Evolutionary conservation across 176 grass and related monocot genomes (phyloP).

Genomic region (Musa beccarii): DNA sequence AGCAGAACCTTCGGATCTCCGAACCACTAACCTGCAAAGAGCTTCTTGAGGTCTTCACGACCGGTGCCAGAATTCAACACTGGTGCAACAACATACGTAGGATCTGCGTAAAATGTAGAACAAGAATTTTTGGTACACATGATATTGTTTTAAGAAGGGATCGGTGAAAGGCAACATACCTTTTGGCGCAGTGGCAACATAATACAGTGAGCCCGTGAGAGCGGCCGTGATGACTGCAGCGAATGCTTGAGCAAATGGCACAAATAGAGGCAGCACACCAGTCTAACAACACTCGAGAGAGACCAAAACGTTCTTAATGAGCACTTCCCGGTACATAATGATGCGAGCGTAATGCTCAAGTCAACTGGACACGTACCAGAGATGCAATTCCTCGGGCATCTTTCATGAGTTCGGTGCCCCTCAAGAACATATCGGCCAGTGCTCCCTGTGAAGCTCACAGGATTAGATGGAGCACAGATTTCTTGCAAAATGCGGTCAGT

Average conservation of each 20-base stretch:
- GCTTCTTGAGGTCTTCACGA: constrained; percentile 65
- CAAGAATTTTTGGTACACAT: neutral
- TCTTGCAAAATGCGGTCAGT: too few species aligned
- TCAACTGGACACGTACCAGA: constrained; percentile 33
- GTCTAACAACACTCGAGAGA: constrained; percentile 31
- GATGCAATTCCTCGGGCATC: constrained; percentile 75
- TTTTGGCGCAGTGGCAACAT: constrained; percentile 70
- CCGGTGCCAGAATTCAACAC: constrained; percentile 47
- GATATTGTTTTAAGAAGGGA: too few species aligned
- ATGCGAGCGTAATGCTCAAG: neutral
- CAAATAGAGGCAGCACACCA: constrained; percentile 71
- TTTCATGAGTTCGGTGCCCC: constrained; percentile 82
- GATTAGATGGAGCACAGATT: neutral
- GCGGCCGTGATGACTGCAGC: constrained; percentile 81
- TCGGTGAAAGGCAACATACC: constrained; percentile 20
- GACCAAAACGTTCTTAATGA: neutral
- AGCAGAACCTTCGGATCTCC: neutral
- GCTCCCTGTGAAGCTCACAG: constrained; percentile 39
- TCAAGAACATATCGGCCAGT: constrained; percentile 71
- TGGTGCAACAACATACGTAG: constrained; percentile 83
- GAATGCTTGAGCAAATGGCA: constrained; percentile 93
- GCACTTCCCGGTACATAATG: neutral
- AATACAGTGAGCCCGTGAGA: constrained; percentile 86
- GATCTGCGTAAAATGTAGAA: constrained; percentile 34
- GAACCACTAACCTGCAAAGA: constrained; percentile 51